These are phyloP conservation scores for Helianthus tuberosus DNA, from an alignment of 129 eudicot genomes.

Conservation along the genomic window DNA sequence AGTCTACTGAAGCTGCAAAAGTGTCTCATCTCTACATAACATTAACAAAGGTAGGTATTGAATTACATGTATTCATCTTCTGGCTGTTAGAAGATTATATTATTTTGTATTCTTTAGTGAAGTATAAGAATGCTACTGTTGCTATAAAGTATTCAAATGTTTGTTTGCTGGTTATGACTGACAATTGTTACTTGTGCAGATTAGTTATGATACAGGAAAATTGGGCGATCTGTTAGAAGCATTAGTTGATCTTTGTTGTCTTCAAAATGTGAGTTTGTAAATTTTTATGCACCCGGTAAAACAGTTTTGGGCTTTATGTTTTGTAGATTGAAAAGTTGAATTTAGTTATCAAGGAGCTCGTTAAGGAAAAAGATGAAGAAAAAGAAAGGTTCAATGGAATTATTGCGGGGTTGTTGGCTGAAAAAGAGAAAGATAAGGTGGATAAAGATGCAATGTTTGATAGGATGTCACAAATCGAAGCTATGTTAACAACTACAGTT, in stretches of 20 bases:
- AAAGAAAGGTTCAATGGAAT: too few relatives aligned
- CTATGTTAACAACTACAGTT: too few relatives aligned
- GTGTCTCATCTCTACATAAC: slow-evolving; percentile 66
- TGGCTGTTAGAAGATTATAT: neutral
- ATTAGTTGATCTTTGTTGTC: slow-evolving; percentile 60
- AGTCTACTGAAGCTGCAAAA: slow-evolving; percentile 61
- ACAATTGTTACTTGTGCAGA: slow-evolving; percentile 52
- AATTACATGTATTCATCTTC: neutral
- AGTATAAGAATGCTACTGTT: neutral
- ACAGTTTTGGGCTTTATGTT: neutral
- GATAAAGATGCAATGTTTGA: too few relatives aligned
- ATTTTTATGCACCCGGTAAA: neutral
- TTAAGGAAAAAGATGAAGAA: too few relatives aligned
- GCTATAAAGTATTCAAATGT: slow-evolving; percentile 1
- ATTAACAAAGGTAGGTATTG: slow-evolving; percentile 55
- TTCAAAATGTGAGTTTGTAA: slow-evolving; percentile 58
- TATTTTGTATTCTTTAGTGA: slow-evolving; percentile 10
- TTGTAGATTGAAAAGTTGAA: too few relatives aligned
- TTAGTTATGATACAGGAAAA: slow-evolving; percentile 51
- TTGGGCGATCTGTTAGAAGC: slow-evolving; percentile 57
- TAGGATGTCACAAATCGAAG: too few relatives aligned
- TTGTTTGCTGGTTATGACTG: slow-evolving; percentile 20
- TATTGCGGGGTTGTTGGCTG: too few relatives aligned
- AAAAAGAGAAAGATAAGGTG: too few relatives aligned
- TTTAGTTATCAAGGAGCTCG: too few relatives aligned